Evolutionary conservation across 169 alveolate genomes (phyloP).

Genomic region (Theileria parva): DNA sequence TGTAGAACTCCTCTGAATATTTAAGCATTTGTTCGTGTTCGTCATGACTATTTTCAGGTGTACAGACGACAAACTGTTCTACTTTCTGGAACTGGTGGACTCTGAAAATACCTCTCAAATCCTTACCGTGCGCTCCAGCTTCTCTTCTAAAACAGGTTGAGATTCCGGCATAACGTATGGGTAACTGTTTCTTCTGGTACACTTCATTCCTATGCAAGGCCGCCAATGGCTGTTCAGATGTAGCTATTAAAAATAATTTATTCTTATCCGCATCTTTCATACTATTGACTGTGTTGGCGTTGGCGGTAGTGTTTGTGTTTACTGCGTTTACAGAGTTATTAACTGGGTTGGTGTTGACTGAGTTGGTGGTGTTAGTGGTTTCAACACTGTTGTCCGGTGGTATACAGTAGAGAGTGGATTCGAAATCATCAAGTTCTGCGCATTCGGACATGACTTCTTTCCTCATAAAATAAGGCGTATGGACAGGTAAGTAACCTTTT

Average conservation of each 20-base stretch:
- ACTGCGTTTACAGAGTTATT: constrained; percentile 1
- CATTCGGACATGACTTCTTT: constrained; percentile 92
- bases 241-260: constrained; percentile 95
- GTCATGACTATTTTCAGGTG: constrained; percentile 89
- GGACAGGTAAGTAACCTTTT: constrained; percentile 93
- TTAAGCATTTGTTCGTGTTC: constrained; percentile 92
- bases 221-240: constrained; percentile 99
- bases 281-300: neutral
- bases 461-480: constrained; percentile 98
- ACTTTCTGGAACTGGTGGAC: constrained; percentile 99
- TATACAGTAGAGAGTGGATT: constrained; percentile 90
- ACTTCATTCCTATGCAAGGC: constrained; percentile 91
- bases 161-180: constrained; percentile 93
- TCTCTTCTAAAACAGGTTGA: constrained; percentile 99
- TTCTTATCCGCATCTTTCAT: constrained; percentile 63
- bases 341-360: neutral
- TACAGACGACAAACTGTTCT: constrained; percentile 94
- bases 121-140: constrained; percentile 99
- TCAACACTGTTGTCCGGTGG: constrained; percentile 52
- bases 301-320: neutral
- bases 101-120: constrained; percentile 98
- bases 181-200: constrained; percentile 81
- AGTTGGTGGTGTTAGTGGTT: neutral
- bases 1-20: constrained; percentile 94
- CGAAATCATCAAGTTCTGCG: constrained; percentile 97